phyloP scores from a whole-genome alignment of 176 grass and related monocot genomes.

The Leersia perrieri region DNA sequence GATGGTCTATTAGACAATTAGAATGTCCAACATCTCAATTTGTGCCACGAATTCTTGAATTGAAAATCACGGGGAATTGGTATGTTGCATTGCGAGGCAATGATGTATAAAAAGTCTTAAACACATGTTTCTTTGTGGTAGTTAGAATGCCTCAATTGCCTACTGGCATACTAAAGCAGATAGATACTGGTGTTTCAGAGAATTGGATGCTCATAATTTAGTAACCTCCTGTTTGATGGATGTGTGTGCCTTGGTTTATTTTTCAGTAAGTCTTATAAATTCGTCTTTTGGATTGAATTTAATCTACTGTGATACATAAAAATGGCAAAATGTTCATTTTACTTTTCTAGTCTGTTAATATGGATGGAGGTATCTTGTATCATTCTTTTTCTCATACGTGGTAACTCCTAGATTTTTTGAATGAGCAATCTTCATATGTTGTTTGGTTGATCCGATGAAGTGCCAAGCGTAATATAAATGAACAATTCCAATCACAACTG shows the following conservation, averaged over 20 bases:
- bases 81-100: not conserved
- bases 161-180: not conserved
- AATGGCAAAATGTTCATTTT: not conserved
- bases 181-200: not conserved
- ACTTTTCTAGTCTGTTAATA: not conserved
- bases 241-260: not conserved
- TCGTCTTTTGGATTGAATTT: too few relatives aligned
- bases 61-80: not conserved
- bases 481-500: not conserved
- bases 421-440: not conserved
- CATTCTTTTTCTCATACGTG: not conserved
- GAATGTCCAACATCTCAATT: not conserved
- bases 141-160: constrained; percentile 4
- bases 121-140: not conserved
- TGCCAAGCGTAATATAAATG: not conserved
- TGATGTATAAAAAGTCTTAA: not conserved
- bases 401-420: not conserved
- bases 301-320: not conserved
- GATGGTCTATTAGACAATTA: not conserved
- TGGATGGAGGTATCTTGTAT: not conserved
- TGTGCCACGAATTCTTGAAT: not conserved
- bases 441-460: not conserved
- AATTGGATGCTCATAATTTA: not conserved
- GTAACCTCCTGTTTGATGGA: not conserved
- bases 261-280: not conserved